These are phyloP conservation scores for Wickerhamomyces bisporus DNA, from an alignment of 805 yeast species.

Conservation along the genomic window DNA sequence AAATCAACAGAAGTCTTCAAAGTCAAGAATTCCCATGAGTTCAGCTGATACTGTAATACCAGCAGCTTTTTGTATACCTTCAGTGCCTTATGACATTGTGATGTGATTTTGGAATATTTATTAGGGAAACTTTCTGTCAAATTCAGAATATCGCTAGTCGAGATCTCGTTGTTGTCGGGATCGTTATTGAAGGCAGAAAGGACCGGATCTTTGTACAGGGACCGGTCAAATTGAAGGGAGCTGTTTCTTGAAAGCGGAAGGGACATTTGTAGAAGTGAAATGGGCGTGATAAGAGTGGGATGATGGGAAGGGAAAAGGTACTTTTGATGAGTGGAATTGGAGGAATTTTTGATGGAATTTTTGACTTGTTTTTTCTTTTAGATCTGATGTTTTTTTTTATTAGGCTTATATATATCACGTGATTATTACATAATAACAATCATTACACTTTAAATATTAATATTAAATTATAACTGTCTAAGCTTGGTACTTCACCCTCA, in stretches of 20 bases:
- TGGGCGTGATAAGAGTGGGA: too few relatives aligned
- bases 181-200: conserved; percentile 5
- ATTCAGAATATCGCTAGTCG: conserved; percentile 5
- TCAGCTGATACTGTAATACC: conserved; percentile 22
- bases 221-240: not conserved
- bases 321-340: too few relatives aligned
- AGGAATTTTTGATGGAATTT: too few relatives aligned
- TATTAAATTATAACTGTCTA: not conserved
- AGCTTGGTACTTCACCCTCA: conserved; percentile 21
- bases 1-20: conserved; percentile 24
- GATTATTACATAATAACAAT: too few relatives aligned
- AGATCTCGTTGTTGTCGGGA: conserved; percentile 1
- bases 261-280: too few relatives aligned
- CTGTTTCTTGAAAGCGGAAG: too few relatives aligned
- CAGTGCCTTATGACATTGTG: conserved; percentile 23
- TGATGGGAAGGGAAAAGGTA: too few relatives aligned
- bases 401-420: too few relatives aligned
- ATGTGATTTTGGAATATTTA: conserved; percentile 15
- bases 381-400: too few relatives aligned
- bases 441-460: too few relatives aligned
- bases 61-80: conserved; percentile 24
- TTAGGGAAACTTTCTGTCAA: conserved; percentile 10
- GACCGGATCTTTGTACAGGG: conserved; percentile 15
- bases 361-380: too few relatives aligned
- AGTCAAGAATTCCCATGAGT: conserved; percentile 30